Evolutionary conservation across 106 monocot genomes (phyloP).

Genomic region (Acanthochlamys bracteata): DNA sequence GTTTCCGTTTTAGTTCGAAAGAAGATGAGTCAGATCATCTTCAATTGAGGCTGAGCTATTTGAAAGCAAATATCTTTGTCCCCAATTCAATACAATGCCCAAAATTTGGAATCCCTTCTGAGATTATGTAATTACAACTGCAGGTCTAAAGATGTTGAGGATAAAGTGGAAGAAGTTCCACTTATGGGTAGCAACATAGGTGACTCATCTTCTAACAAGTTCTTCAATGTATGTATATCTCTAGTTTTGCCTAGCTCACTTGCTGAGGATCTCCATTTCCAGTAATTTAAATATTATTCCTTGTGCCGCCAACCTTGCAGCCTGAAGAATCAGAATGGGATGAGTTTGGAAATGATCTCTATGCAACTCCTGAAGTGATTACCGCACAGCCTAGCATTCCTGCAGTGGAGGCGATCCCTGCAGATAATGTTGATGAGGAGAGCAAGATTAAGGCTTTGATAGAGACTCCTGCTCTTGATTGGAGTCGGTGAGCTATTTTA

Average conservation of each 20-base stretch:
- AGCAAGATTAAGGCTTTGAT: slow-evolving; percentile 83
- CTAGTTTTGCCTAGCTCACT: neutral
- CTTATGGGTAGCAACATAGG: slow-evolving; percentile 30
- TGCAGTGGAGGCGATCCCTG: slow-evolving; percentile 33
- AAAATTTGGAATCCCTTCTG: no score
- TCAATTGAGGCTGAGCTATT: no score
- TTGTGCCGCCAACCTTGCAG: slow-evolving; percentile 36
- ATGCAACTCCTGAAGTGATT: slow-evolving; percentile 61
- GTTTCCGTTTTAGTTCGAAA: no score
- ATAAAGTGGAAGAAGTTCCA: slow-evolving; percentile 49
- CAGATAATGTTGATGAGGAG: slow-evolving; percentile 72
- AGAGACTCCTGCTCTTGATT: slow-evolving; percentile 87
- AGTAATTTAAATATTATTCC: neutral
- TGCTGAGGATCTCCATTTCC: no score
- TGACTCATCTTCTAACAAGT: slow-evolving; percentile 56
- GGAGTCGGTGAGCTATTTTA: slow-evolving; percentile 46
- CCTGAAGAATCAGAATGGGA: slow-evolving; percentile 95
- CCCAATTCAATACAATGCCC: no score
- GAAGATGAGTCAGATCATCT: neutral
- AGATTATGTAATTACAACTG: slow-evolving; percentile 10
- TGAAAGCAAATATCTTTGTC: no score
- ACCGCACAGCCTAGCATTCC: slow-evolving; percentile 39
- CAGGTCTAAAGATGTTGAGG: slow-evolving; percentile 65
- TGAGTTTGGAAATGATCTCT: slow-evolving; percentile 94
- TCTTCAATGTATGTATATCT: slow-evolving; percentile 38